Percentiles rank a stretch among this genome's conserved stretches.
Conservation (phyloP, 805 yeast species). For the Priceomyces fermenticarens region DNA sequence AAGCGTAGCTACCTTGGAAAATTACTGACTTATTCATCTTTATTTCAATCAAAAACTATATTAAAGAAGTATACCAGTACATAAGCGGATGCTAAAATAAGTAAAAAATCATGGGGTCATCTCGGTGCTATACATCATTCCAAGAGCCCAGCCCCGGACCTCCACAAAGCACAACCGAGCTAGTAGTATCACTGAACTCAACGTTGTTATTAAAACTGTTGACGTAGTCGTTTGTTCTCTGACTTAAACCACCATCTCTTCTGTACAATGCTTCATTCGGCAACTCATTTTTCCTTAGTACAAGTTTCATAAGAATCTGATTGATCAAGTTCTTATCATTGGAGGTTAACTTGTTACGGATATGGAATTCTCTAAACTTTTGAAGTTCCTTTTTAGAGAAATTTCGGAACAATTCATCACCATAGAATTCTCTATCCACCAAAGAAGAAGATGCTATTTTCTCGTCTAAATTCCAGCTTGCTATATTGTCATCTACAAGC, state of each 20-base stretch:
- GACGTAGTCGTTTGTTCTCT: constrained; percentile 2
- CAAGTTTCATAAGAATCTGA: constrained; percentile 11
- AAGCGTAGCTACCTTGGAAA: too few relatives aligned
- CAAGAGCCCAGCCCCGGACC: constrained; percentile 12
- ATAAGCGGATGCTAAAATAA: too few relatives aligned
- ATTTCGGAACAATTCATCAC: constrained; percentile 27
- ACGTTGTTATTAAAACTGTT: constrained; percentile 3
- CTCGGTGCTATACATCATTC: constrained; percentile 11
- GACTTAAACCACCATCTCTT: not conserved
- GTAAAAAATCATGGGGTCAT: not conserved
- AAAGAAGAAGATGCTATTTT: constrained; percentile 2
- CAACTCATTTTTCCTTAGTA: constrained; percentile 3
- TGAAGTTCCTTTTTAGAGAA: constrained; percentile 20
- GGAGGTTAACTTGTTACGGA: constrained; percentile 1
- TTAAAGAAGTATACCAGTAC: too few relatives aligned
- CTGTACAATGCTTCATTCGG: not conserved
- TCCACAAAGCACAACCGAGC: constrained; percentile 19
- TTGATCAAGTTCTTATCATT: constrained; percentile 8
- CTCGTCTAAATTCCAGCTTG: constrained; percentile 37
- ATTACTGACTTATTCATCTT: too few relatives aligned
- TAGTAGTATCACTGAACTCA: constrained; percentile 6
- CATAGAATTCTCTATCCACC: constrained; percentile 20
- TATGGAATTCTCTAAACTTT: constrained; percentile 22
- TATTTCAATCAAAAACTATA: too few relatives aligned
- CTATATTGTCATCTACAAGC: constrained; percentile 31